These are phyloP conservation scores for Didymella exigua DNA, from an alignment of 2,329 filamentous ascomycete genomes.

Conservation along the genomic window DNA sequence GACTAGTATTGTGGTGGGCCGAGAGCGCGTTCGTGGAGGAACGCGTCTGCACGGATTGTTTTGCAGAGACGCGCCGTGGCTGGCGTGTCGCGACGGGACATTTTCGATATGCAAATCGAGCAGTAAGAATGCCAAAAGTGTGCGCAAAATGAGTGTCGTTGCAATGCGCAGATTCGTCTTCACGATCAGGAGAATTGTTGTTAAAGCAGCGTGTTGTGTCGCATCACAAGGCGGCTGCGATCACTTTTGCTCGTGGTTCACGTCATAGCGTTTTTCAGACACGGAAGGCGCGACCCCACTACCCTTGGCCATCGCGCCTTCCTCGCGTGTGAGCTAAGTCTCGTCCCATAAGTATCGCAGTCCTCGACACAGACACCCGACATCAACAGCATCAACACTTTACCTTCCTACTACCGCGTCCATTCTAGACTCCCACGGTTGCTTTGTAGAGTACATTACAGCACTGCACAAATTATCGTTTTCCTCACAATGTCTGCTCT, in stretches of 20 bases:
- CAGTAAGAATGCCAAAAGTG: background rate
- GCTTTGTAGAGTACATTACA: slow-evolving; percentile 18
- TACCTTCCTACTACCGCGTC: slow-evolving; percentile 22
- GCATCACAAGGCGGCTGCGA: slow-evolving; percentile 11
- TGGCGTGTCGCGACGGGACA: slow-evolving; percentile 27
- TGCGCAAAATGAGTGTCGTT: slow-evolving; percentile 2
- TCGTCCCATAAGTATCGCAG: slow-evolving; percentile 13
- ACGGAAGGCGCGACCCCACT: slow-evolving; percentile 20
- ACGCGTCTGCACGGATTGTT: slow-evolving; percentile 39
- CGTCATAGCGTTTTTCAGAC: slow-evolving; percentile 34
- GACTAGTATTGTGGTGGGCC: slow-evolving; percentile 38
- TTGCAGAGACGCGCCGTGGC: slow-evolving; percentile 31
- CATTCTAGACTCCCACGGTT: slow-evolving; percentile 26
- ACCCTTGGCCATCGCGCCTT: background rate
- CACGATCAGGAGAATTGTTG: slow-evolving; percentile 6
- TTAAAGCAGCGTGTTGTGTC: slow-evolving; percentile 10
- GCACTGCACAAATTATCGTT: slow-evolving; percentile 17
- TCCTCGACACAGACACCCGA: slow-evolving; percentile 20
- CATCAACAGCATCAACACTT: slow-evolving; percentile 36
- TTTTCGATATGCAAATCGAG: slow-evolving; percentile 3
- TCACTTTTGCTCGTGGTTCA: slow-evolving; percentile 20
- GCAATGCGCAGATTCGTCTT: slow-evolving; percentile 24
- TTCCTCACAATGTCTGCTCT: slow-evolving; percentile 72
- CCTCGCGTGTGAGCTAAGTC: background rate
- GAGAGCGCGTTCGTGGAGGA: slow-evolving; percentile 35